Evolutionary conservation across 2,329 filamentous ascomycete species (phyloP).

Genomic region (Fusarium caatingaense): DNA sequence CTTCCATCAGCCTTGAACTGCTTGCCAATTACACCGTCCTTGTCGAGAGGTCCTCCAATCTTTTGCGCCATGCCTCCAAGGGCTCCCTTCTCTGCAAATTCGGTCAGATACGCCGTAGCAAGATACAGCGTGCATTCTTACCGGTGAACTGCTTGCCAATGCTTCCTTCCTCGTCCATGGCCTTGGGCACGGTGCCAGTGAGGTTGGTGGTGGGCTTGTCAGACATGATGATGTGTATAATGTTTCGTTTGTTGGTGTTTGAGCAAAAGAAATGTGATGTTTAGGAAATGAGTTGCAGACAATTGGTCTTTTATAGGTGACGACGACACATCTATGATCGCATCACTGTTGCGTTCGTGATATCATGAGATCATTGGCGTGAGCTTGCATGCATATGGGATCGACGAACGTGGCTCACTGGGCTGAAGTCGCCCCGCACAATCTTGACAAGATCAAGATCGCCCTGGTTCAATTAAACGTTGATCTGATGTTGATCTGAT

Average conservation of each 20-base stretch:
- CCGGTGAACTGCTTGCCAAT: slow-evolving; percentile 68
- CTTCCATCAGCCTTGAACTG: slow-evolving; percentile 65
- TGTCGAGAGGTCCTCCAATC: slow-evolving; percentile 62
- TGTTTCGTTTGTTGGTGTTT: neutral
- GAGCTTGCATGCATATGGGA: neutral
- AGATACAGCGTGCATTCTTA: slow-evolving; percentile 29
- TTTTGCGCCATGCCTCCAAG: slow-evolving; percentile 63
- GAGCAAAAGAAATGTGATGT: neutral
- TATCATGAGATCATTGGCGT: neutral
- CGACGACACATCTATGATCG: slow-evolving; percentile 4
- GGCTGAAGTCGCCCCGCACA: neutral
- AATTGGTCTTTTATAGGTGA: neutral
- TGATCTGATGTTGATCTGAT: neutral
- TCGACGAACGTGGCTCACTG: neutral
- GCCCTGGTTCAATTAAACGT: neutral
- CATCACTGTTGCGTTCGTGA: neutral
- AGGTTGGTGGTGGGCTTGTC: slow-evolving; percentile 22
- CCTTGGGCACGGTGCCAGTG: slow-evolving; percentile 48
- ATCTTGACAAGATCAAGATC: neutral
- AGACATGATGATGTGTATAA: slow-evolving; percentile 21
- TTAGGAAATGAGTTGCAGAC: neutral
- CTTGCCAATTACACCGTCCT: slow-evolving; percentile 65
- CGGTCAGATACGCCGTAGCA: accelerated
- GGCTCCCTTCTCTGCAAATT: slow-evolving; percentile 55
- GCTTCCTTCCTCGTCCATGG: slow-evolving; percentile 61